These are phyloP conservation scores for Astrephomene gubernaculifera DNA, from an alignment of 139 green algal species.

Conservation along the genomic window DNA sequence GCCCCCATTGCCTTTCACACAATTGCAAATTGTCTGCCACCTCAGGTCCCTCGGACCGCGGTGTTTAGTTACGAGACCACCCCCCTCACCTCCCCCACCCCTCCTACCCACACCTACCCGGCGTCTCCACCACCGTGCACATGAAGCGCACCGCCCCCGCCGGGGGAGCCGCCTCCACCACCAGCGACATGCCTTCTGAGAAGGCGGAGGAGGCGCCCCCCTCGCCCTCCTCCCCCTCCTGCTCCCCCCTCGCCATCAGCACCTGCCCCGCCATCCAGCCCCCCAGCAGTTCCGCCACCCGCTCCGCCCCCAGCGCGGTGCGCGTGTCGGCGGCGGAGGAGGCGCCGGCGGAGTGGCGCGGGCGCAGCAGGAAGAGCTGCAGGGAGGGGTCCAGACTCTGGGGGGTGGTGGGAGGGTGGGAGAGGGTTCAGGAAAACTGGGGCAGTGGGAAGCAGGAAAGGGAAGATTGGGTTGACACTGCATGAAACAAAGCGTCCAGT, in stretches of 20 bases:
- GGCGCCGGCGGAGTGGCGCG: background rate
- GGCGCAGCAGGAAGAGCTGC: slow-evolving; percentile 5
- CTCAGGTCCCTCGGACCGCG: too few relatives aligned
- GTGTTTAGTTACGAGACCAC: too few relatives aligned
- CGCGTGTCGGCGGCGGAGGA: background rate
- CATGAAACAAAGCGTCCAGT: too few relatives aligned
- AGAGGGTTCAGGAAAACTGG: too few relatives aligned
- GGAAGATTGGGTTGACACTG: too few relatives aligned
- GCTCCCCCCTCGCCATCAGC: background rate
- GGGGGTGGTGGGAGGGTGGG: background rate
- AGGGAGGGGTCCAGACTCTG: slow-evolving; percentile 6
- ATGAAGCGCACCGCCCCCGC: background rate
- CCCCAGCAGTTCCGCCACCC: background rate
- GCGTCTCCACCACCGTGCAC: slow-evolving; percentile 45
- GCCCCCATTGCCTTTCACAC: too few relatives aligned
- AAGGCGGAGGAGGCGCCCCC: too few relatives aligned
- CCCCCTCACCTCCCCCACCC: background rate
- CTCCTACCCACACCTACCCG: slow-evolving; percentile 20
- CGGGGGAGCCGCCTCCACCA: slow-evolving; percentile 14
- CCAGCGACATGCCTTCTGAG: too few relatives aligned
- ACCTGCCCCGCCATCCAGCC: background rate
- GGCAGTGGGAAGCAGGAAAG: background rate
- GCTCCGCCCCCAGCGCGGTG: background rate
- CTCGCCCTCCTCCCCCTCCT: background rate
- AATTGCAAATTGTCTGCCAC: too few relatives aligned